Conservation (phyloP, 441 rosid species). For the Eruca vesicaria region DNA sequence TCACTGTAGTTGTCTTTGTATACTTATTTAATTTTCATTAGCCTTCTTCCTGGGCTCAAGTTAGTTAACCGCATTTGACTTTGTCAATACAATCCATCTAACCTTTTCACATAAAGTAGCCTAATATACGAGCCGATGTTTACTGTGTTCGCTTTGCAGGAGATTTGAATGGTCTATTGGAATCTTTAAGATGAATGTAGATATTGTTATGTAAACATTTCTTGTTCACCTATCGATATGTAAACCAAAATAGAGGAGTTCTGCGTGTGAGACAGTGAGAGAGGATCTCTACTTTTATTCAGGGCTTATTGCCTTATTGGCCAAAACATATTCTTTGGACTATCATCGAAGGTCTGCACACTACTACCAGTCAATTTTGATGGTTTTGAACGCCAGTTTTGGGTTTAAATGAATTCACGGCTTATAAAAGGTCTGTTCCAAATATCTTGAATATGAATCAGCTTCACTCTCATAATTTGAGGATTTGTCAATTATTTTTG, state of each 20-base stretch:
- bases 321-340: background rate
- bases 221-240: no score
- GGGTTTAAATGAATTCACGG: no score
- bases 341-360: no score
- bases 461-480: background rate
- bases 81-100: conserved; percentile 1
- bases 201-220: no score
- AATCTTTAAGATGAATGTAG: background rate
- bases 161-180: background rate
- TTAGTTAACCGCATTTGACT: background rate
- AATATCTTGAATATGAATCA: background rate
- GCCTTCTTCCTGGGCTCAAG: no score
- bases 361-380: no score
- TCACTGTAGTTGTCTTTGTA: no score
- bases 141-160: conserved; percentile 44
- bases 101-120: background rate
- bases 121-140: no score
- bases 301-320: background rate
- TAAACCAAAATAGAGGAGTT: no score
- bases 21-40: no score
- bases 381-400: no score
- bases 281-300: background rate
- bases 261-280: background rate
- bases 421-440: background rate
- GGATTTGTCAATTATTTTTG: background rate